phyloP scores from a whole-genome alignment of 2,329 filamentous ascomycete species.

The Moelleriella libera region DNA sequence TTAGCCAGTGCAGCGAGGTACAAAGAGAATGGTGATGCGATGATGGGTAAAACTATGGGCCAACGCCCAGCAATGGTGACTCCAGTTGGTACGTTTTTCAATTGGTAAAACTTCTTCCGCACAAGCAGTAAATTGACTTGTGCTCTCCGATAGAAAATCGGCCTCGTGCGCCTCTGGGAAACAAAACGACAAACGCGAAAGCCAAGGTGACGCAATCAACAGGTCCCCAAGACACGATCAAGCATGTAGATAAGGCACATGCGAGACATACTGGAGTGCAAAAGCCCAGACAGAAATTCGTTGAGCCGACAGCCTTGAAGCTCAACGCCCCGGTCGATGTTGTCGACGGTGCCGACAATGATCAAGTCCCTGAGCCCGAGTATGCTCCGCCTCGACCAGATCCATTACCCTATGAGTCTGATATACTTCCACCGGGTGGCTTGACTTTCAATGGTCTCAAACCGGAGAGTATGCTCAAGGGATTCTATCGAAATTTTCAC shows the following conservation, averaged over 20 bases:
- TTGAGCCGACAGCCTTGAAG: slow-evolving; percentile 40
- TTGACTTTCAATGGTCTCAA: slow-evolving; percentile 45
- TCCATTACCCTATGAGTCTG: slow-evolving; percentile 54
- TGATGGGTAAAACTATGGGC: slow-evolving; percentile 27
- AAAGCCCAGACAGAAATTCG: slow-evolving; percentile 41
- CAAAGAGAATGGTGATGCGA: slow-evolving; percentile 31
- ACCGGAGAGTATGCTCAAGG: slow-evolving; percentile 44
- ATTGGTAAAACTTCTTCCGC: background rate
- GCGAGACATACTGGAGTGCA: slow-evolving; percentile 44
- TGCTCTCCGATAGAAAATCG: slow-evolving; percentile 21
- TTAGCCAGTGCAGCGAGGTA: slow-evolving; percentile 43
- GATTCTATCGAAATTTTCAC: slow-evolving; percentile 45
- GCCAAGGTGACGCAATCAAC: slow-evolving; percentile 51
- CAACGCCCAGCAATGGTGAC: slow-evolving; percentile 53
- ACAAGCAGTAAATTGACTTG: slow-evolving; percentile 3
- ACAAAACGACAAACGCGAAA: slow-evolving; percentile 96
- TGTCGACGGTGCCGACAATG: slow-evolving; percentile 26
- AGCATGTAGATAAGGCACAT: slow-evolving; percentile 49
- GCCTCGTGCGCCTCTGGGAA: slow-evolving; percentile 68
- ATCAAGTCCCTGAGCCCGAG: slow-evolving; percentile 76
- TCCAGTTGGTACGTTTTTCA: slow-evolving; percentile 52
- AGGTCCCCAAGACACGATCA: slow-evolving; percentile 43
- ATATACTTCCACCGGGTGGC: slow-evolving; percentile 46
- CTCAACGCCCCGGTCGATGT: slow-evolving; percentile 46
- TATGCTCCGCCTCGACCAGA: slow-evolving; percentile 69